phyloP scores from a whole-genome alignment of 257 asterid genomes.

The Coffea eugenioides region DNA sequence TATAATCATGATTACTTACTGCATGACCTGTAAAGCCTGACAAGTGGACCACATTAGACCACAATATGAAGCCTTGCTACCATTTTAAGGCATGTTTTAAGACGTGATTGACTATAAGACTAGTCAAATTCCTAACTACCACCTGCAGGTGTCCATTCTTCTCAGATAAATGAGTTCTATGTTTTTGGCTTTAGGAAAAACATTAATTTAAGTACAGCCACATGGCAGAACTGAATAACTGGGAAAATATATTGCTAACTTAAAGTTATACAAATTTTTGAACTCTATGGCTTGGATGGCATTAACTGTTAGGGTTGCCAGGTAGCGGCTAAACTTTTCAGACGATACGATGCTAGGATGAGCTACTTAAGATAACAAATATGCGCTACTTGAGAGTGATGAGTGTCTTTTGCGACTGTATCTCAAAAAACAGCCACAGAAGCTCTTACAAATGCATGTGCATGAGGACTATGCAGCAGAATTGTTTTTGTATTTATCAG shows the following conservation, averaged over 20 bases:
- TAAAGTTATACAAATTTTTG: neutral
- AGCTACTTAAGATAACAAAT: too few species aligned
- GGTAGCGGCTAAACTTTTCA: neutral
- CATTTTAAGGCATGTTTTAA: neutral
- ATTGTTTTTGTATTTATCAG: too few species aligned
- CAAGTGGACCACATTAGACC: neutral
- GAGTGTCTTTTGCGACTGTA: too few species aligned
- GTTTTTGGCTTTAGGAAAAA: neutral
- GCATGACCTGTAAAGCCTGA: neutral
- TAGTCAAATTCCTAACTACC: neutral
- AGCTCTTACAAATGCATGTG: too few species aligned
- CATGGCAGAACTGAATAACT: too few species aligned
- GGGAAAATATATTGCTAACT: neutral
- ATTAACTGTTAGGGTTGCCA: neutral
- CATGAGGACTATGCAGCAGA: too few species aligned
- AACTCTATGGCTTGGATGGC: neutral
- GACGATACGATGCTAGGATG: neutral
- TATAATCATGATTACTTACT: neutral
- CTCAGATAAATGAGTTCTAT: too few species aligned
- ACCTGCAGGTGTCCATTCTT: neutral
- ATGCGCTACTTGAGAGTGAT: too few species aligned
- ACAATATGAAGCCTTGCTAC: neutral
- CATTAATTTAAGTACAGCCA: too few species aligned
- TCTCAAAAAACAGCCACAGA: too few species aligned
- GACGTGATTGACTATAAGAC: neutral